A percentile compares a stretch with the other conserved stretches of the same genome.
Evolutionary conservation across 1,284 basidiomycete genomes (phyloP).

Genomic region (Albatrellus sp.): DNA sequence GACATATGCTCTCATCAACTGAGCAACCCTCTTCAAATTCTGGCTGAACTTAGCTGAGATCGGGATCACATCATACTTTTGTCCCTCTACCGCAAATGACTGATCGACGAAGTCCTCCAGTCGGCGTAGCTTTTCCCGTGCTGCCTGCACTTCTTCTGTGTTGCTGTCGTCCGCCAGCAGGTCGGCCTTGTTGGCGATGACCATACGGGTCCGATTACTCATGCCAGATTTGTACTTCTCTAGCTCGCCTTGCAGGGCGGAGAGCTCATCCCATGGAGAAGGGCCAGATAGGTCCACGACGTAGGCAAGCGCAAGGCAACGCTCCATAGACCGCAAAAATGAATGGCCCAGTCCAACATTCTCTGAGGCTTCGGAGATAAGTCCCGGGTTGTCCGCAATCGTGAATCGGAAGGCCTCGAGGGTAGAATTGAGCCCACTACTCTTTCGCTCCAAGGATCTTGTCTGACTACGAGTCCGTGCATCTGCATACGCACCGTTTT

Average conservation of each 20-base stretch:
- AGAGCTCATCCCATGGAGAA: slow-evolving; percentile 67
- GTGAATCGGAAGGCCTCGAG: slow-evolving; percentile 79
- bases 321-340: slow-evolving; percentile 89
- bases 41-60: slow-evolving; percentile 74
- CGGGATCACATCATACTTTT: slow-evolving; percentile 54
- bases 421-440: slow-evolving; percentile 24
- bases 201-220: slow-evolving; percentile 62
- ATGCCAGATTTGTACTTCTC: slow-evolving; percentile 79
- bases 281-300: slow-evolving; percentile 79
- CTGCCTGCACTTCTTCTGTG: slow-evolving; percentile 33
- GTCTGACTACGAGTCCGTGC: slow-evolving; percentile 37
- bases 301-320: slow-evolving; percentile 82
- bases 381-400: slow-evolving; percentile 94
- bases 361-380: slow-evolving; percentile 75
- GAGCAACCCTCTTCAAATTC: slow-evolving; percentile 60
- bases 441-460: slow-evolving; percentile 9
- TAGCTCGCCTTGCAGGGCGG: slow-evolving; percentile 65
- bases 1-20: slow-evolving; percentile 54
- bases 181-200: slow-evolving; percentile 95
- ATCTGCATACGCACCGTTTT: slow-evolving; percentile 36
- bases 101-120: slow-evolving; percentile 43
- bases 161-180: slow-evolving; percentile 42
- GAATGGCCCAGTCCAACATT: slow-evolving; percentile 91
- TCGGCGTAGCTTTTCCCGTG: slow-evolving; percentile 40
- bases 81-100: slow-evolving; percentile 27